Base-by-base conservation (phyloP, 73 alveolate genomes). In the Tetrahymena thermophila region DNA sequence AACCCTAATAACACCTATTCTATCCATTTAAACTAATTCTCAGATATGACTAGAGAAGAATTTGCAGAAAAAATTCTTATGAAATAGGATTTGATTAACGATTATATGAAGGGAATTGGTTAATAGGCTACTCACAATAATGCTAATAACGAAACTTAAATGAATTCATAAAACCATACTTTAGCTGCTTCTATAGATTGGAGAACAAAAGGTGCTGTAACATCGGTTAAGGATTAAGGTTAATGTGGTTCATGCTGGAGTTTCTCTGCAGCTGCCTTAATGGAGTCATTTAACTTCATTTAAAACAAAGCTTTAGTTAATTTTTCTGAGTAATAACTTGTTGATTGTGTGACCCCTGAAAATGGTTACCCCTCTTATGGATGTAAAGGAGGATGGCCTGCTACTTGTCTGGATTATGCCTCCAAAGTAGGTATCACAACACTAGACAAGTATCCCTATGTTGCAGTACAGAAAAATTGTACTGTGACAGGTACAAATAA, bases 211-310 rank as follows among this genome's bases (percentile, higher is more conserved):
- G 97, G 89, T 71, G 35, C 35, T 3, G 89, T 85, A 96, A 96
- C 98, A 38, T 98, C 98, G 0, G 98, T 98, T 11, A 98, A 98
- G 94, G 95, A 98, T 83, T 97, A 98, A 93, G 98, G 98, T 44
- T 17, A 85, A 25, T 98, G 99, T 89, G 99, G 99, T 7, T 83
- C 98, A 43, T 98, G 99, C 96, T 98, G 99, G 99, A 96, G 99
- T 58, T 98, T 98, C 97, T 96, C 98, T 16, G 97, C 99, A 13
- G 95, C 95, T 44, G 99, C 98, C 3, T 97, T 98, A 28, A 94
- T 98, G 35, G 99, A 98, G 94, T 97, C 98, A 38, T 98, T 94
- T 93, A 96, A 43, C 94, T 42, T 94, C 56, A 94, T 97, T 37
- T 94, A 95, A 84, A 89, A 85, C 84, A 83, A 94, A 10, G 35